Evolutionary conservation across 2,329 filamentous ascomycete genomes (phyloP).

Genomic region (Ophiostoma australiae): DNA sequence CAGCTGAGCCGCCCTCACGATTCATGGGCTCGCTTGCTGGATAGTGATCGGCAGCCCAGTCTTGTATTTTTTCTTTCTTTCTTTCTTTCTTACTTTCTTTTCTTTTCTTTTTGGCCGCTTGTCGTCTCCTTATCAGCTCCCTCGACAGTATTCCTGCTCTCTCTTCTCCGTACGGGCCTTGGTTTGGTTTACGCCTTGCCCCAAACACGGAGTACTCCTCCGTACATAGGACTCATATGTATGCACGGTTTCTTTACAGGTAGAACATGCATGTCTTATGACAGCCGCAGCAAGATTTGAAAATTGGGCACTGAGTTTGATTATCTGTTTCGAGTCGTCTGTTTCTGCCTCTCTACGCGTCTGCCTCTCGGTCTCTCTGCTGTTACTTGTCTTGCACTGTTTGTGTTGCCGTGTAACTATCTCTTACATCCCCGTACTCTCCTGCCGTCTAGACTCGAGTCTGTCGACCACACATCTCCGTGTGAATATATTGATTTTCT

Average conservation of each 20-base stretch:
- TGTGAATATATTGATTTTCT: not conserved
- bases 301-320: not conserved
- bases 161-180: not conserved
- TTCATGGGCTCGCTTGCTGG: not conserved
- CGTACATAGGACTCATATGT: not conserved
- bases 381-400: not conserved
- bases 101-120: not conserved
- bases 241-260: slow-evolving; percentile 2
- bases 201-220: not conserved
- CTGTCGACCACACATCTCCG: not conserved
- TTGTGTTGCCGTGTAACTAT: not conserved
- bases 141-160: not conserved
- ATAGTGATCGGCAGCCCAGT: not conserved
- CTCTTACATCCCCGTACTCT: not conserved
- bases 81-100: too few relatives aligned
- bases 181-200: not conserved
- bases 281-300: slow-evolving; percentile 1
- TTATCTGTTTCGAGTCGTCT: not conserved
- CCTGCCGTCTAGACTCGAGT: not conserved
- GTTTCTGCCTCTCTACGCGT: not conserved
- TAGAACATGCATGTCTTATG: slow-evolving; percentile 14
- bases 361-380: not conserved
- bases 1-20: slow-evolving; percentile 1
- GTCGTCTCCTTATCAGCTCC: not conserved
- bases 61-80: not conserved